phyloP scores from a whole-genome alignment of 306 rosid genomes.

The Quercus engelmannii region DNA sequence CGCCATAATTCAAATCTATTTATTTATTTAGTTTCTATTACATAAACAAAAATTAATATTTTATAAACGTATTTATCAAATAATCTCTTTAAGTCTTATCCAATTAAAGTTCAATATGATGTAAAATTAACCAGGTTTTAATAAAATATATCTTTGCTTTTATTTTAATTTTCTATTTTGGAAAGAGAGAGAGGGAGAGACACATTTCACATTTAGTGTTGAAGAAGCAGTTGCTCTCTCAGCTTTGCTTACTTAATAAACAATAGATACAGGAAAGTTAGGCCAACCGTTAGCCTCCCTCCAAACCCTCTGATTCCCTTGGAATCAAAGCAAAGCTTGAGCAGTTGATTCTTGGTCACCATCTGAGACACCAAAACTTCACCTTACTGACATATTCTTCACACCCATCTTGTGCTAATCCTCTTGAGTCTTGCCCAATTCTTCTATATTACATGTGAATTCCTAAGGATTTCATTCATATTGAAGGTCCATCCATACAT shows the following conservation, averaged over 20 bases:
- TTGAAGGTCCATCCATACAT: not conserved
- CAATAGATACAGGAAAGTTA: conserved; percentile 52
- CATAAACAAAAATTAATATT: not conserved
- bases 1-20: conserved; percentile 62
- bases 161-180: conserved; percentile 11
- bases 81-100: conserved; percentile 37
- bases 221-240: conserved; percentile 45
- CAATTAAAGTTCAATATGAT: conserved; percentile 26
- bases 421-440: not conserved
- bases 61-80: conserved; percentile 9
- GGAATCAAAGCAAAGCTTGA: conserved; percentile 60
- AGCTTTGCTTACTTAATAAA: conserved; percentile 48
- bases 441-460: conserved; percentile 36
- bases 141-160: not conserved
- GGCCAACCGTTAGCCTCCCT: conserved; percentile 90
- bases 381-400: conserved; percentile 62
- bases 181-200: conserved; percentile 6
- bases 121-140: conserved; percentile 13
- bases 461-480: conserved; percentile 19
- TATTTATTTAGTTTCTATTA: not conserved
- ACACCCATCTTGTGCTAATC: conserved; percentile 36
- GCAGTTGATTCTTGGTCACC: conserved; percentile 77
- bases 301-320: conserved; percentile 71
- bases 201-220: conserved; percentile 24
- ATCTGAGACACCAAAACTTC: conserved; percentile 63